Conservation (phyloP, 192 early-diverging fungal species). For the Glomus cerebriforme region DNA sequence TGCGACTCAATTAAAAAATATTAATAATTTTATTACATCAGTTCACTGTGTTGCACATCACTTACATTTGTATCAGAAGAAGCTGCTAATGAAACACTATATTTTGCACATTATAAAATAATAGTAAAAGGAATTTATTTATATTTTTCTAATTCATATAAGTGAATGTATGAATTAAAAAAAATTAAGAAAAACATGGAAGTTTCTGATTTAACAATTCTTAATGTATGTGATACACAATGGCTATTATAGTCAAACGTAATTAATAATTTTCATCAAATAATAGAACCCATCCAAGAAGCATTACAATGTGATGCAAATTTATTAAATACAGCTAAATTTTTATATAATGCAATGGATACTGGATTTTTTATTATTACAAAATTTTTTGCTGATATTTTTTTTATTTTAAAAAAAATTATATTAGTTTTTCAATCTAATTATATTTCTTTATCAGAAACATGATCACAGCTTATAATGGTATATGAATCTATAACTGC, state of each 20-base stretch:
- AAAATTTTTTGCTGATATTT: conserved; percentile 2
- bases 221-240: not conserved
- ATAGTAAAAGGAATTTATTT: not conserved
- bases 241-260: not conserved
- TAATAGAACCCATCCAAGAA: not conserved
- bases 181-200: not conserved
- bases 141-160: not conserved
- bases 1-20: not conserved
- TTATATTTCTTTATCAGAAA: not conserved
- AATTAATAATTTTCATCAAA: not conserved
- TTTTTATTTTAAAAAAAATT: not conserved
- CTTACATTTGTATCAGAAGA: not conserved
- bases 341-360: not conserved
- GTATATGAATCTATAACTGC: not conserved
- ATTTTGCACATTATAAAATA: not conserved
- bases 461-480: not conserved
- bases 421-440: not conserved
- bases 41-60: not conserved
- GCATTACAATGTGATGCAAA: not conserved
- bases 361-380: not conserved
- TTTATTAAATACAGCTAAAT: not conserved
- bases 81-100: not conserved
- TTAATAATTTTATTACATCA: not conserved
- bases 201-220: not conserved
- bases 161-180: conserved; percentile 6